Evolutionary conservation across 768 basidiomycete genomes (phyloP), one percentile per base, ranked within the genome.

Genomic region (Rhodotorula taiwanensis): DNA sequence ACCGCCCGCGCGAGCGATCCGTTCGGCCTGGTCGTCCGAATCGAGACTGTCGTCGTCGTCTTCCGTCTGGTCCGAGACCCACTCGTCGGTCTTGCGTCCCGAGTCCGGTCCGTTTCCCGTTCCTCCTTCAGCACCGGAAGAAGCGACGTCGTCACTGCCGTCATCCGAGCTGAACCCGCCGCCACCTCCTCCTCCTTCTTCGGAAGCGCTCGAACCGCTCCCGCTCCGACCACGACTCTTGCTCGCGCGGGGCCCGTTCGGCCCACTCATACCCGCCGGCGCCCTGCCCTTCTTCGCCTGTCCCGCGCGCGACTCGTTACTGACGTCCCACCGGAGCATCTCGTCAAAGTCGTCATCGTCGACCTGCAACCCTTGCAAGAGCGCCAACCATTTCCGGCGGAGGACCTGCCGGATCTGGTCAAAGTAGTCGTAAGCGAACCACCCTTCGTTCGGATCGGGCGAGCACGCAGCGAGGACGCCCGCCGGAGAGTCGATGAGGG

Each of bases 371-470:
- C 86, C 84, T 15, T 86, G 82, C 31, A 31, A 28, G 0, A 86
- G 83, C 18, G 33, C 84, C 86, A 77, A 87, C 89, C 75, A 72
- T 61, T 95, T 95, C 74, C 88, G 85, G 34, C 89, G 82, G 21
- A 93, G 79, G 61, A 95, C 81, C 7, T 81, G 82, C 75, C 89
- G 91, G 76, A 97, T 92, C 60, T 83, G 83, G 67, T 89, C 87
- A 61, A 92, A 80, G 6, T 85, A 82, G 65, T 84, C 82, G 1
- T 82, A 78, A 7, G 83, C 83, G 72, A 86, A 95, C 92, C 92
- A 97, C 4, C 93, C 93, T 71, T 90, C 85, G 83, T 78, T 88
- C 85, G 86, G 87, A 58, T 64, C 44, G 18, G 23, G 6, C 9
- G 36, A 80, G 74, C 88, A 90, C 18, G 75, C 78, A 64, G 87